Evolutionary conservation across 2,329 filamentous ascomycete species (phyloP), one percentile per base, ranked within the genome.

Genomic region (Fusarium udum): DNA sequence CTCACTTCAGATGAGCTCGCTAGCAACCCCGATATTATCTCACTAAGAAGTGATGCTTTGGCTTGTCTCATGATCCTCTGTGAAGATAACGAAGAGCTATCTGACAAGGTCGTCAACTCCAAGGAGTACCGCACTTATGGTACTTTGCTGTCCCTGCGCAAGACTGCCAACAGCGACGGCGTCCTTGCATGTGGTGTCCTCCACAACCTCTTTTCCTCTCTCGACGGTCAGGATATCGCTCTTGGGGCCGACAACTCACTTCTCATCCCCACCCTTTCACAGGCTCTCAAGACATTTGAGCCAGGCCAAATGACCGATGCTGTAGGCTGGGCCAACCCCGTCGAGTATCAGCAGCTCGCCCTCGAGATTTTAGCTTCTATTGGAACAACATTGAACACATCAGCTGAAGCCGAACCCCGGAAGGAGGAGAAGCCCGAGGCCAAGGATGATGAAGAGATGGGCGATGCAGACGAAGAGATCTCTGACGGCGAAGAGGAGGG

Each of bases 281-380:
- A 80, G 52, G 75, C 77, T 24, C 71, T 83, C 42, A 73, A 79
- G 26, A 55, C 69, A 0, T 79, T 80, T 51, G 71, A 76, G 28
- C 77, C 78, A 11, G 77, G 73, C 24, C 78, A 75, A 78, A 67
- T 67, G 43, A 59, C 74, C 28, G 71, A 84, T 40, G 83, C 80
- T 37, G 68, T 80, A 26, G 80, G 80, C 62, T 84, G 82, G 77
- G 82, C 82, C 14, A 83, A 81, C 69, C 81, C 84, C 3, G 72
- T 81, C 13, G 87, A 89, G 70, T 84, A 86, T 43, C 79, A 88
- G 58, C 84, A 88, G 75, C 79, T 90, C 22, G 89, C 89, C 7
- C 81, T 92, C 1, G 89, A 92, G 79, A 88, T 90, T 22, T 83
- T 92, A 1, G 90, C 90, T 8, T 90, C 90, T 12, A 92, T 92